Conservation (phyloP, 805 yeast species). For the Starmera pachycereana region DNA sequence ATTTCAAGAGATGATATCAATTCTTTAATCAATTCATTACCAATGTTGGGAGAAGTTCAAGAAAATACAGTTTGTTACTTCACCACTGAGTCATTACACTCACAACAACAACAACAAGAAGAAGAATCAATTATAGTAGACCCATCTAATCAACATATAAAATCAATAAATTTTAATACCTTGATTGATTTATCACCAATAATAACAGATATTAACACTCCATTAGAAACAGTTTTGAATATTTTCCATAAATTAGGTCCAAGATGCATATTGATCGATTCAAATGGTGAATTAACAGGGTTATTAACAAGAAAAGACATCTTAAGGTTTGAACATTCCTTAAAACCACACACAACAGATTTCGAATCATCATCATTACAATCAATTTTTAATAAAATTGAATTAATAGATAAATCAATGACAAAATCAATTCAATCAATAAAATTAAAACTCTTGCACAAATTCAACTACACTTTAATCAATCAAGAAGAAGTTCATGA, state of each 20-base stretch:
- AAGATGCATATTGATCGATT: slow-evolving; percentile 54
- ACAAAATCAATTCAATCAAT: neutral
- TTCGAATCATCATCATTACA: slow-evolving; percentile 5
- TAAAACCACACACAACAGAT: slow-evolving; percentile 8
- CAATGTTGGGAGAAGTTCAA: slow-evolving; percentile 12
- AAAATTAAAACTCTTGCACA: no score
- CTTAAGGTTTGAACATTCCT: slow-evolving; percentile 43
- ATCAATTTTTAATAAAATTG: neutral
- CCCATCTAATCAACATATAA: slow-evolving; percentile 4
- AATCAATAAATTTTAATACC: slow-evolving; percentile 15
- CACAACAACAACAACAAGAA: no score
- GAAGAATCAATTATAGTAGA: neutral
- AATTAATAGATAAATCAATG: neutral
- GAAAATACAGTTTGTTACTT: slow-evolving; percentile 11
- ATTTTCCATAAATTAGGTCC: slow-evolving; percentile 78
- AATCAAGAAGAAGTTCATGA: neutral
- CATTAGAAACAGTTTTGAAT: slow-evolving; percentile 53
- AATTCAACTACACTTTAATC: neutral
- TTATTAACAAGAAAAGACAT: slow-evolving; percentile 81
- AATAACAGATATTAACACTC: slow-evolving; percentile 39
- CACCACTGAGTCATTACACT: neutral
- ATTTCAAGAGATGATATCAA: slow-evolving; percentile 33
- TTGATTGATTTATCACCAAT: slow-evolving; percentile 50
- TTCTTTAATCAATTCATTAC: slow-evolving; percentile 17
- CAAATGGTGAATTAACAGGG: slow-evolving; percentile 55